A percentile compares a stretch with the other conserved stretches of the same genome.
phyloP scores from a whole-genome alignment of 257 asterid genomes.

The Solanum verrucosum region DNA sequence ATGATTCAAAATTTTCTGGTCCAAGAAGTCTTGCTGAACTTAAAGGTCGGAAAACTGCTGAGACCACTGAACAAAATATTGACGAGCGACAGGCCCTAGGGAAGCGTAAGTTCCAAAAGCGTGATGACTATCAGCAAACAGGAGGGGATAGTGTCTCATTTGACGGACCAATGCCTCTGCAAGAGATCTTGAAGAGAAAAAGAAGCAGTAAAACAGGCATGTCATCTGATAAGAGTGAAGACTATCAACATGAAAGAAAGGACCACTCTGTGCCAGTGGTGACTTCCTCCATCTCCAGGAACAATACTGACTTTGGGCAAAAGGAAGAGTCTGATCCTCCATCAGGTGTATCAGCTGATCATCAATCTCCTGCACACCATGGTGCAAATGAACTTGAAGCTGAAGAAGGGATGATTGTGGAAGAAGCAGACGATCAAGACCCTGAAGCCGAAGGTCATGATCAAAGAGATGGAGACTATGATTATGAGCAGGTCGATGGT shows the following conservation, averaged over 20 bases:
- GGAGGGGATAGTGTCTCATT: conserved; percentile 38
- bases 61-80: conserved; percentile 20
- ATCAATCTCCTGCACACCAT: conserved; percentile 1
- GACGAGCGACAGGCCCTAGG: conserved; percentile 43
- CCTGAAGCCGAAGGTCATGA: conserved; percentile 43
- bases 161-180: conserved; percentile 88
- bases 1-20: conserved; percentile 34
- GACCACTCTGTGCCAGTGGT: background rate
- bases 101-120: conserved; percentile 47
- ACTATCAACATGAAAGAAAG: conserved; percentile 11
- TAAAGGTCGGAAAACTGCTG: conserved; percentile 43
- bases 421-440: conserved; percentile 31
- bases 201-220: conserved; percentile 29
- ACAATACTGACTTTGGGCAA: background rate
- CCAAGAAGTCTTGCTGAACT: conserved; percentile 77
- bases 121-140: conserved; percentile 31
- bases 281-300: background rate
- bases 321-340: conserved; percentile 18
- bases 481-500: conserved; percentile 57
- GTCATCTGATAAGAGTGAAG: conserved; percentile 8
- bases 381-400: conserved; percentile 19
- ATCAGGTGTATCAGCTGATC: conserved; percentile 7
- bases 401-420: conserved; percentile 36
- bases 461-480: conserved; percentile 39
- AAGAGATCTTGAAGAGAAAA: conserved; percentile 80